phyloP scores from a whole-genome alignment of 2,329 filamentous ascomycete genomes.

The Epichloe festucae region DNA sequence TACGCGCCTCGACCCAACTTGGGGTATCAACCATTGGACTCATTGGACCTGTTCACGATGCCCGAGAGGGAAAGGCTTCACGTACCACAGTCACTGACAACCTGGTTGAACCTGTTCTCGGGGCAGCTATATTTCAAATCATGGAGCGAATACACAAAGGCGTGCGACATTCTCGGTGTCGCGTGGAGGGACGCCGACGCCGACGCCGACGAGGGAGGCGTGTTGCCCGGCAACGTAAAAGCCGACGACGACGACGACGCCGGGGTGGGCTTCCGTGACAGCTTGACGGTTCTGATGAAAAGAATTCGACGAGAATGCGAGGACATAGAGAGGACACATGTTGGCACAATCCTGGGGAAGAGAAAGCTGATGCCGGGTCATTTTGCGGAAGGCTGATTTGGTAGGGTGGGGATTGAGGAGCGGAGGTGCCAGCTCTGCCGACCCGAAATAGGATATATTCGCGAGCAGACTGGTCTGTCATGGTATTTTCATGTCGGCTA shows the following conservation, averaged over 20 bases:
- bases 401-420: neutral
- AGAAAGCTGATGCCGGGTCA: constrained; percentile 7
- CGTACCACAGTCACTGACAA: neutral
- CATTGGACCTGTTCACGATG: constrained; percentile 10
- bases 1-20: constrained; percentile 35
- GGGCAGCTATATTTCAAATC: constrained; percentile 51
- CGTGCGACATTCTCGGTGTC: constrained; percentile 41
- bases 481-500: too few relatives aligned
- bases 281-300: constrained; percentile 18
- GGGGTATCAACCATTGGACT: constrained; percentile 8
- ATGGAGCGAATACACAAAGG: constrained; percentile 37
- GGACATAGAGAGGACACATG: constrained; percentile 23
- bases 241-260: neutral
- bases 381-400: neutral
- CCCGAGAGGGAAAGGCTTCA: neutral
- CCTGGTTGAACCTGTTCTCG: constrained; percentile 49
- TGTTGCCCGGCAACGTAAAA: neutral
- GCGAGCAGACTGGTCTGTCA: fast-evolving
- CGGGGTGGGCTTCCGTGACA: constrained; percentile 6
- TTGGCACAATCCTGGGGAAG: constrained; percentile 20
- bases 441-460: neutral
- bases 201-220: too few relatives aligned
- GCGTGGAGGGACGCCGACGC: constrained; percentile 17
- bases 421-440: neutral
- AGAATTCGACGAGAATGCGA: constrained; percentile 19